Conservation (phyloP, 345 rosid genomes). For the Eucalyptus globulus region DNA sequence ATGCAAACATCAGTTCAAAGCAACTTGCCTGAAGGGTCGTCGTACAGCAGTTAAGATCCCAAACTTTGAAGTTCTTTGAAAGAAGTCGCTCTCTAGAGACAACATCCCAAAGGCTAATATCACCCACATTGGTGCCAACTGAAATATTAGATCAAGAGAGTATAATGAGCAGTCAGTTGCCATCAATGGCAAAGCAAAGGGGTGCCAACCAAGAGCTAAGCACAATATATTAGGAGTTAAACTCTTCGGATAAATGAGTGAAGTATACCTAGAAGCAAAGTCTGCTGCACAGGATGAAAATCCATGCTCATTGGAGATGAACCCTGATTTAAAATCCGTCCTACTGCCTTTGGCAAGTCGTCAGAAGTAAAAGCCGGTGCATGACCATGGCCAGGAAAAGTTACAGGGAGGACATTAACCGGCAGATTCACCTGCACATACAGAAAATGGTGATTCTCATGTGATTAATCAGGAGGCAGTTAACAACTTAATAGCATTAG, state of each 20-base stretch:
- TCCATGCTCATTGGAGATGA: constrained; percentile 99
- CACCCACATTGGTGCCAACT: constrained; percentile 98
- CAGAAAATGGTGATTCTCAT: background rate
- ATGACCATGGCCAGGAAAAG: constrained; percentile 86
- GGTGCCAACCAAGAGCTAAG: background rate
- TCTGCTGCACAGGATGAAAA: constrained; percentile 85
- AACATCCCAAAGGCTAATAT: constrained; percentile 89
- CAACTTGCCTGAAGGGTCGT: constrained; percentile 76
- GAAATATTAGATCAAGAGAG: constrained; percentile 10
- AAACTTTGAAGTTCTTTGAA: constrained; percentile 78
- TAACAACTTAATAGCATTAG: background rate
- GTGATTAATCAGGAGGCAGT: background rate
- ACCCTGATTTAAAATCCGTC: constrained; percentile 70
- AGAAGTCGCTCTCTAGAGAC: constrained; percentile 77
- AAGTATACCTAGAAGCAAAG: constrained; percentile 68
- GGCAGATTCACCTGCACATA: constrained; percentile 63
- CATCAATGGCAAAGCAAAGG: background rate
- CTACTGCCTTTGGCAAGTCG: constrained; percentile 75
- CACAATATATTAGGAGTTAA: background rate
- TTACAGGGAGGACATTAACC: constrained; percentile 69
- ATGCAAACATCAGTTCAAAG: background rate
- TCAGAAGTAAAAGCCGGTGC: constrained; percentile 63
- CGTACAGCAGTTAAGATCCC: constrained; percentile 77
- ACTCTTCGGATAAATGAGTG: background rate
- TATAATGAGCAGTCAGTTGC: background rate